Evolutionary conservation across 1,284 basidiomycete species (phyloP).

Genomic region (Dichomitus squalens): DNA sequence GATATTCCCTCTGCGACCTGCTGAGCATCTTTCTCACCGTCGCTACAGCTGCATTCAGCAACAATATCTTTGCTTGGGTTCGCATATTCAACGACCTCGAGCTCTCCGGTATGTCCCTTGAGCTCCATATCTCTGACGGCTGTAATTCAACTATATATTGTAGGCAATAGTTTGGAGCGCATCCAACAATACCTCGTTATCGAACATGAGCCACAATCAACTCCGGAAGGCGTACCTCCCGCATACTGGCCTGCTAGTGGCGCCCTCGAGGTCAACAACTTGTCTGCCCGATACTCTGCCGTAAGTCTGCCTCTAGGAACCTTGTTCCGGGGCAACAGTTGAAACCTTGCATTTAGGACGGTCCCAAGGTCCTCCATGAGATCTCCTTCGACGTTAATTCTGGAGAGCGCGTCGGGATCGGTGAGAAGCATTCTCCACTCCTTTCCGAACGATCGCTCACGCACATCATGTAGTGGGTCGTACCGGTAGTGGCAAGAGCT

Average conservation of each 20-base stretch:
- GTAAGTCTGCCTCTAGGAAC: slow-evolving; percentile 4
- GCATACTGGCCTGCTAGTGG: slow-evolving; percentile 83
- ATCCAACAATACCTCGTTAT: slow-evolving; percentile 68
- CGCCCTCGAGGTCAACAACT: slow-evolving; percentile 59
- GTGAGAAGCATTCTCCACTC: neutral
- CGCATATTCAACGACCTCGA: slow-evolving; percentile 59
- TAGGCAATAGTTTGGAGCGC: slow-evolving; percentile 23
- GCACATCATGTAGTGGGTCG: slow-evolving; percentile 47
- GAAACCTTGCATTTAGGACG: slow-evolving; percentile 28
- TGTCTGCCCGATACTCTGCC: slow-evolving; percentile 59
- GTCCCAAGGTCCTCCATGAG: slow-evolving; percentile 51
- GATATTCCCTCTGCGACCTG: neutral
- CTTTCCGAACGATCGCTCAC: too few relatives aligned
- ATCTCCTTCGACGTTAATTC: slow-evolving; percentile 50
- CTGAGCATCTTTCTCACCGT: neutral
- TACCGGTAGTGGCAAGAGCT: slow-evolving; percentile 53
- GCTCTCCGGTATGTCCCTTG: slow-evolving; percentile 32
- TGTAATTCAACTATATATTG: neutral
- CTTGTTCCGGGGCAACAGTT: slow-evolving; percentile 3
- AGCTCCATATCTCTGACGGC: neutral
- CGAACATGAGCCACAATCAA: slow-evolving; percentile 66
- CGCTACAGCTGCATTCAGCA: slow-evolving; percentile 49
- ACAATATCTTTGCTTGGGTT: slow-evolving; percentile 54
- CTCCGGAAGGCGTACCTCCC: slow-evolving; percentile 55
- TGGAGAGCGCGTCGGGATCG: slow-evolving; percentile 57